Conservation (phyloP, 176 grass and related monocot species). For the Triticum dicoccoides region DNA sequence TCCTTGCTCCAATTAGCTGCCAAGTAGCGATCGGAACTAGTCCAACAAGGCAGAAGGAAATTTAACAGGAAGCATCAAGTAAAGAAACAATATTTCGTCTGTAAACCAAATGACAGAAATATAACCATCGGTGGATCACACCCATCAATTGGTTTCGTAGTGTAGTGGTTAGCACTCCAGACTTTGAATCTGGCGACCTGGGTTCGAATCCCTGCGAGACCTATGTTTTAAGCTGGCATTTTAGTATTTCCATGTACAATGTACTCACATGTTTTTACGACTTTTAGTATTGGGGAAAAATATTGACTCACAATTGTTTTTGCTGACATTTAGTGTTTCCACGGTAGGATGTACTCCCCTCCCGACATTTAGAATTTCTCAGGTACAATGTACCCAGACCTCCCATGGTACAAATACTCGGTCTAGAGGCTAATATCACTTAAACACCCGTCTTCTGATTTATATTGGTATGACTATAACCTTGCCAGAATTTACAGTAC, state of each 20-base stretch:
- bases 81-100: background rate
- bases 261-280: no score
- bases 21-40: background rate
- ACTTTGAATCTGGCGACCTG: constrained; percentile 99
- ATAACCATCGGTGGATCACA: background rate
- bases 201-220: constrained; percentile 90
- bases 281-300: no score
- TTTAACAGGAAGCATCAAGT: background rate
- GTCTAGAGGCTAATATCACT: no score
- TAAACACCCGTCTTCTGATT: constrained; percentile 8
- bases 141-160: constrained; percentile 9
- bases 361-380: no score
- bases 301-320: no score
- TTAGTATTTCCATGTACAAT: no score
- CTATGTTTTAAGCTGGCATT: background rate
- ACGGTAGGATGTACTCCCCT: no score
- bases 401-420: no score
- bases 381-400: no score
- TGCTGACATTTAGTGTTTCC: no score
- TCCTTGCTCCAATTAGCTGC: no score
- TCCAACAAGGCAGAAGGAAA: background rate
- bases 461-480: background rate
- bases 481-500: background rate
- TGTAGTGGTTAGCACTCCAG: constrained; percentile 99
- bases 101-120: background rate